A percentile compares a stretch with the other conserved stretches of the same genome.
Evolutionary conservation across 768 basidiomycete species (phyloP).

Genomic region (Boletus reticulatus): DNA sequence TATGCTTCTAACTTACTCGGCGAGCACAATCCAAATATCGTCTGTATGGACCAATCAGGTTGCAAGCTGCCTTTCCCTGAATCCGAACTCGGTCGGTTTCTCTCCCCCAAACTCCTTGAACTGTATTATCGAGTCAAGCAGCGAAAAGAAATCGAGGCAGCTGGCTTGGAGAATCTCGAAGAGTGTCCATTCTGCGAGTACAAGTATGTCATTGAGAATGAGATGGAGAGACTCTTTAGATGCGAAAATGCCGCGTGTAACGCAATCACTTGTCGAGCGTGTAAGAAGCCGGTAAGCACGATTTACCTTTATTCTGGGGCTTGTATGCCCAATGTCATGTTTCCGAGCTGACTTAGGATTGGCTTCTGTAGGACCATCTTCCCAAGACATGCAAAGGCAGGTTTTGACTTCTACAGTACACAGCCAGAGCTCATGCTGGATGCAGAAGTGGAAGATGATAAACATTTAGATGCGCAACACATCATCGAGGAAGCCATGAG

Average conservation of each 20-base stretch:
- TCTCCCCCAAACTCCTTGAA: constrained; percentile 61
- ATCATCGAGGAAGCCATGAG: constrained; percentile 93
- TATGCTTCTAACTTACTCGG: constrained; percentile 71
- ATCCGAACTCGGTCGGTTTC: constrained; percentile 65
- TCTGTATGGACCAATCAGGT: constrained; percentile 82
- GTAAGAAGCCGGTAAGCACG: constrained; percentile 64
- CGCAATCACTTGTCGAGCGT: constrained; percentile 73
- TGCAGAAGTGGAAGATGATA: constrained; percentile 74
- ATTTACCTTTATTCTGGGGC: background rate
- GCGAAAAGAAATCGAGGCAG: constrained; percentile 75
- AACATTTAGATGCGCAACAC: constrained; percentile 71
- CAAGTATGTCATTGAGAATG: constrained; percentile 73
- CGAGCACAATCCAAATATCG: constrained; percentile 55
- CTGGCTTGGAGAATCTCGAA: constrained; percentile 76
- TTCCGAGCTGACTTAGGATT: constrained; percentile 2
- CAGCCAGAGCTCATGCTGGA: background rate
- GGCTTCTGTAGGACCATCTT: constrained; percentile 59
- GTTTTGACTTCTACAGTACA: background rate
- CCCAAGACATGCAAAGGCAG: constrained; percentile 79
- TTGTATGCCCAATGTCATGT: background rate
- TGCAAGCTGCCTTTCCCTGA: constrained; percentile 68
- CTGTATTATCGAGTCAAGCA: constrained; percentile 76
- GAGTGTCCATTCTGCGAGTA: constrained; percentile 92
- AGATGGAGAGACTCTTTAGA: constrained; percentile 57
- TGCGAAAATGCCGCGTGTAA: constrained; percentile 66